Evolutionary conservation across 2,329 filamentous ascomycete species (phyloP), one percentile per base, ranked within the genome.

Genomic region (Arthrobotrys sinensis): DNA sequence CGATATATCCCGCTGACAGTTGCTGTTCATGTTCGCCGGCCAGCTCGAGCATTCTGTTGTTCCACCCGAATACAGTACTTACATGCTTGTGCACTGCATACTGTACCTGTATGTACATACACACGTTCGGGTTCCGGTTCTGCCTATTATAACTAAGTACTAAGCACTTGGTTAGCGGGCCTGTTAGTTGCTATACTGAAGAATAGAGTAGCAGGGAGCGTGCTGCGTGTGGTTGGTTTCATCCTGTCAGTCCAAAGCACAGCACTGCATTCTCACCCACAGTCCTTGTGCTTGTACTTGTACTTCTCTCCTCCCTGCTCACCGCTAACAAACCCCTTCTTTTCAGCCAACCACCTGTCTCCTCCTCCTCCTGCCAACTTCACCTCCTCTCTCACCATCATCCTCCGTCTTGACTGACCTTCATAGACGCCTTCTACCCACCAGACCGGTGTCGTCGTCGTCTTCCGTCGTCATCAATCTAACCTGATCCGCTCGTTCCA

Each of bases 381-480:
- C 19, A 84, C 83, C 76, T 85, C 83, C 73, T 85, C 85, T 28
- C 48, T 53, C 62, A 36, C 34, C 28, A 85, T 83, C 24, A 85
- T 85, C 80, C 85, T 87, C 60, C 84, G 83, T 70, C 45, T 52
- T 38, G 40, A 55, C 57, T 65, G 21, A 36, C 60, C 60, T 11
- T 60, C 55, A 34, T 38, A 19, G 53, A 53, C 66, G 43, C 16
- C 28, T 32, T 46, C 38, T 55, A 46, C 46, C 38, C 38, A 24
- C 48, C 38, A 52, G 48, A 34, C 19, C 32, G 16, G 48, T 50
- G 85, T 86, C 86, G 86, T 80, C 87, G 86, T 86, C 87, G 86
- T 79, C 85, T 83, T 76, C 85, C 73, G 32, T 62, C 48, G 48
- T 60, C 55, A 50, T 60, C 73, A 71, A 71, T 55, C 67, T 77